Evolutionary conservation across 352 stramenopile genomes (phyloP).

Genomic region (Phytophthora crassamura): DNA sequence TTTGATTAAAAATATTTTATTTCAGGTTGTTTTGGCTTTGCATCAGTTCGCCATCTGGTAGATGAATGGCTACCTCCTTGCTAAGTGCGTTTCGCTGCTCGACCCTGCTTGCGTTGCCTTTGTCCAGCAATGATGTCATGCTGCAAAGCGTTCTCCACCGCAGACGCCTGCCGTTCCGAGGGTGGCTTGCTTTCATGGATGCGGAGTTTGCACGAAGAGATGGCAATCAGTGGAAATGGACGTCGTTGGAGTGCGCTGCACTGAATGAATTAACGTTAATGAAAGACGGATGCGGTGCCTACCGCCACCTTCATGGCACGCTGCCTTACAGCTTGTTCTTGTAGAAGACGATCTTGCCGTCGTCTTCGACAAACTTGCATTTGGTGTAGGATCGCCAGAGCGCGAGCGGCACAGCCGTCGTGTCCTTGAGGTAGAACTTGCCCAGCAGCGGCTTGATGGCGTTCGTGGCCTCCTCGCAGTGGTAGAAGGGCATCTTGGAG

Average conservation of each 20-base stretch:
- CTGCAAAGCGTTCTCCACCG: neutral
- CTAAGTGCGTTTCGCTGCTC: constrained; percentile 33
- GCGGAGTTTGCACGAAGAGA: neutral
- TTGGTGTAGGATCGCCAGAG: constrained; percentile 93
- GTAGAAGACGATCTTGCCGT: constrained; percentile 93
- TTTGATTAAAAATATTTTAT: no score
- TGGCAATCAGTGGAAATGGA: constrained; percentile 8
- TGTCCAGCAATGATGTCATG: neutral
- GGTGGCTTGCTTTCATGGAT: neutral
- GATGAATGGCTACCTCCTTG: constrained; percentile 13
- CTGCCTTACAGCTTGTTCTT: constrained; percentile 64
- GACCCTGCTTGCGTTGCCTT: no score
- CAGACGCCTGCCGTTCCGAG: neutral
- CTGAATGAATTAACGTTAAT: constrained; percentile 39
- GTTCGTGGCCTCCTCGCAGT: constrained; percentile 95
- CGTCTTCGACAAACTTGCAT: constrained; percentile 96
- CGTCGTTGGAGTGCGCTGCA: constrained; percentile 23
- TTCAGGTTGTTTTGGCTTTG: no score
- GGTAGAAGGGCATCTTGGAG: constrained; percentile 99
- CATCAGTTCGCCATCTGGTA: no score
- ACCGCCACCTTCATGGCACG: constrained; percentile 3
- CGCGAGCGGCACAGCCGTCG: constrained; percentile 86
- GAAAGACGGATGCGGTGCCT: constrained; percentile 1
- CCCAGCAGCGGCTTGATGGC: constrained; percentile 93
- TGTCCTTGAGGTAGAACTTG: constrained; percentile 97